Percentiles rank a stretch among this genome's conserved stretches.
Evolutionary conservation across 2,329 filamentous ascomycete genomes (phyloP).

Genomic region (Neophaeococcomyces mojaviensis): DNA sequence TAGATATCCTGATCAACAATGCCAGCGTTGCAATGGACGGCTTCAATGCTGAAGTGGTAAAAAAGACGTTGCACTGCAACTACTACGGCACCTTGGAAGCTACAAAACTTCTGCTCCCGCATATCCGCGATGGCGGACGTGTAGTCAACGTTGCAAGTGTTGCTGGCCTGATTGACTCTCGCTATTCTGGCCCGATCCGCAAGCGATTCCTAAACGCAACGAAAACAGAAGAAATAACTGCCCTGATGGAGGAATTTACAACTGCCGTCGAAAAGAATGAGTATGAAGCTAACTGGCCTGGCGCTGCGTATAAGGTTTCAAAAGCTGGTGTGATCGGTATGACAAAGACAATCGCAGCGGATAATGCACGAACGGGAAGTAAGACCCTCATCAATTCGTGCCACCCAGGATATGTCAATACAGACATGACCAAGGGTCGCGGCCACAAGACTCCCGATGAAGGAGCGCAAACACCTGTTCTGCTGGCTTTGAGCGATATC

Average conservation of each 20-base stretch:
- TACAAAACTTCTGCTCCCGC: constrained; percentile 38
- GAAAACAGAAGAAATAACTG: constrained; percentile 37
- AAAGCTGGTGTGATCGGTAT: constrained; percentile 40
- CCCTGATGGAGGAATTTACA: constrained; percentile 44
- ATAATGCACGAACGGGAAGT: constrained; percentile 28
- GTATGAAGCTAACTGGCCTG: constrained; percentile 40
- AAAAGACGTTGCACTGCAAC: constrained; percentile 43
- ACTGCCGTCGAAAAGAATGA: constrained; percentile 41
- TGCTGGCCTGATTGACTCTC: constrained; percentile 35
- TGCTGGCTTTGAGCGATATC: constrained; percentile 36
- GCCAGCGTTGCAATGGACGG: constrained; percentile 43
- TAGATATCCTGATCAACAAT: constrained; percentile 50
- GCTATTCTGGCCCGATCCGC: constrained; percentile 39
- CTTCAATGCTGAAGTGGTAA: constrained; percentile 42
- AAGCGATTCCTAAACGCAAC: constrained; percentile 36
- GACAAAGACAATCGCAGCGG: constrained; percentile 32
- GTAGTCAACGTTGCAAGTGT: constrained; percentile 45
- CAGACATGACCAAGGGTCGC: constrained; percentile 40
- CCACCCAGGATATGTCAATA: constrained; percentile 40
- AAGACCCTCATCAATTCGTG: constrained; percentile 33
- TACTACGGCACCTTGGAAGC: constrained; percentile 46
- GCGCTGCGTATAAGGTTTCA: constrained; percentile 42
- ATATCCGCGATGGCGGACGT: constrained; percentile 39
- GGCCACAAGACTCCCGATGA: constrained; percentile 36
- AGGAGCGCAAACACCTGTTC: constrained; percentile 39